Evolutionary conservation across 2,329 filamentous ascomycete genomes (phyloP), one percentile per base, ranked within the genome.

Genomic region (Hypoxylon sp.): DNA sequence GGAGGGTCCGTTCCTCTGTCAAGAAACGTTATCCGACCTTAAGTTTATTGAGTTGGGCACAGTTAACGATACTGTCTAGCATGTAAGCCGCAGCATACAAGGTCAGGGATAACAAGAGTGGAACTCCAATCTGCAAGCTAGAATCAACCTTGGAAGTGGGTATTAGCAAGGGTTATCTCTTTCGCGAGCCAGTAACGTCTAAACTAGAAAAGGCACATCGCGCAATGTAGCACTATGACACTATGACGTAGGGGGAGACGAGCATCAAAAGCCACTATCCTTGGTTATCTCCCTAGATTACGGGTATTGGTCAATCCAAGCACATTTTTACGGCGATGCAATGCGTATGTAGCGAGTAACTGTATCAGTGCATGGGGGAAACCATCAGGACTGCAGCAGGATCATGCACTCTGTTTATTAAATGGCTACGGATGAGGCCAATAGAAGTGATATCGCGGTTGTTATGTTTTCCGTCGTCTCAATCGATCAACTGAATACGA

Each of bases 361-460:
- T 38, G 60, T 63, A 57, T 50, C 55, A 60, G 60, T 55, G 59
- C 56, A 61, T 48, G 23, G 5, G 32, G 19, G 64, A 60, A 10
- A 50, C 43, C 50, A 36, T 59, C 50, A 30, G 25, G 28, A 58
- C 60, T 53, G 66, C 63, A 63, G 58, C 61, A 68, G 61, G 61
- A 70, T 70, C 65, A 68, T 68, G 68, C 65, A 70, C n/a, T 56
- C 43, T 25, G 34, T 57, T 63, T 53, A 70, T 70, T 65, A 63
- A 65, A 65, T 55, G 58, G 55, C 61, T 56, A 55, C 38, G 4
- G 11, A 17, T 17, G n/a, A 63, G 32, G 14, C 53, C 63, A 58
- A 60, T 60, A 46, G 51, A 60, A 30, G 38, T 49, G 23, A 21
- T 45, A 36, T 30, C 30, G 3, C 46, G 36, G 55, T 41, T 55